phyloP scores from a whole-genome alignment of 768 basidiomycete genomes.

The Pulveroboletus sp. region DNA sequence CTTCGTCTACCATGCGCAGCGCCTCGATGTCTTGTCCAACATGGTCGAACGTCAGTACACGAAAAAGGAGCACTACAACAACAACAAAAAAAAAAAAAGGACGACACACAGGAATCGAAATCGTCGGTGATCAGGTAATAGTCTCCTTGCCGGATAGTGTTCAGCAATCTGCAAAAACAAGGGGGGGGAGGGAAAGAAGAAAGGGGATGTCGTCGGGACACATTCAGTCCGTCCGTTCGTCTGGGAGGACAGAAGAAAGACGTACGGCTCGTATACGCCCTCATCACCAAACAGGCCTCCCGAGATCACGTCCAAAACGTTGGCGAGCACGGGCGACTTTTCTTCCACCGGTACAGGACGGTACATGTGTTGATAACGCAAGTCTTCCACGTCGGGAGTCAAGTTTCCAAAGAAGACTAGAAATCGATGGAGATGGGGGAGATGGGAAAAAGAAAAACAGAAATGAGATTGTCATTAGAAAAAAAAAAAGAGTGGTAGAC shows the following conservation, averaged over 20 bases:
- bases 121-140: constrained; percentile 86
- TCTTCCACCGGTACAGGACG: constrained; percentile 75
- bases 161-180: constrained; percentile 48
- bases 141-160: constrained; percentile 72
- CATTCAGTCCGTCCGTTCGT: too few relatives aligned
- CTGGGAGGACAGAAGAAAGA: constrained; percentile 4
- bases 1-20: constrained; percentile 81
- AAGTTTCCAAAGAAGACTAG: constrained; percentile 84
- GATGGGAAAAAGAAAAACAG: too few relatives aligned
- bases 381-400: constrained; percentile 81
- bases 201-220: background rate
- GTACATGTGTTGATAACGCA: constrained; percentile 83
- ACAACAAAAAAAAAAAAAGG: too few relatives aligned
- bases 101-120: constrained; percentile 78
- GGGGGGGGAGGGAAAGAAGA: background rate
- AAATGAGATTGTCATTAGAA: too few relatives aligned
- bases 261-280: constrained; percentile 80
- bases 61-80: background rate
- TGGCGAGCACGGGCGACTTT: constrained; percentile 77
- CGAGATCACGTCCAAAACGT: constrained; percentile 73
- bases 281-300: constrained; percentile 78
- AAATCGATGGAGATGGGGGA: too few relatives aligned
- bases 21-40: constrained; percentile 64
- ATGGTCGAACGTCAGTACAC: background rate
- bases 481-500: too few relatives aligned